A percentile compares a stretch with the other conserved stretches of the same genome.
Conservation (phyloP, 305 asterid species). For the Euphrasia arctica region DNA sequence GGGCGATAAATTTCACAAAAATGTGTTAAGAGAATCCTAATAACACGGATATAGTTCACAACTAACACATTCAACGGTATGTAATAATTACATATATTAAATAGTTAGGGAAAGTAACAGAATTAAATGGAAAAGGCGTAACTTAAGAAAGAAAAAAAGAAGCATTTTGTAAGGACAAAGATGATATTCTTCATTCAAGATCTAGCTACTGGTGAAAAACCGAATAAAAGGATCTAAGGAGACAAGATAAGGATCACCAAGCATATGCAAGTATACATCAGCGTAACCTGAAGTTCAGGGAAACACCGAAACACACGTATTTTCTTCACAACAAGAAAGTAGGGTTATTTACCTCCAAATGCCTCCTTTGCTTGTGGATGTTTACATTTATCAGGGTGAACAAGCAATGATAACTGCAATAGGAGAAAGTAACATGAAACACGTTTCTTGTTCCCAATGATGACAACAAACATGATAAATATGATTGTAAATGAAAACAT, state of each 20-base stretch:
- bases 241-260: neutral
- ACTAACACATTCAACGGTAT: neutral
- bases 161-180: too few species aligned
- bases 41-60: neutral
- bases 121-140: neutral
- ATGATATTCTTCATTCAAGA: neutral
- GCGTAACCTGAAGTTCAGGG: conserved; percentile 16
- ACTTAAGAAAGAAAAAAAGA: neutral
- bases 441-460: conserved; percentile 4
- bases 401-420: conserved; percentile 84
- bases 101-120: neutral
- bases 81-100: neutral
- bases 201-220: too few species aligned
- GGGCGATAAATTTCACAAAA: neutral
- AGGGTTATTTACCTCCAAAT: neutral
- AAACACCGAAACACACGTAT: neutral
- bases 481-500: conserved; percentile 6
- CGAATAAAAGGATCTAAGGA: too few species aligned
- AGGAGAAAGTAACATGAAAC: conserved; percentile 8
- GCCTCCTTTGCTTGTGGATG: conserved; percentile 99
- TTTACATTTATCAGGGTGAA: conserved; percentile 98
- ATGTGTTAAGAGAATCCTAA: neutral
- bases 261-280: conserved; percentile 1
- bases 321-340: conserved; percentile 19
- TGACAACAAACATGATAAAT: neutral